Conservation (phyloP, 202 grass and related monocot species). For the Cymbopogon flexuosus region DNA sequence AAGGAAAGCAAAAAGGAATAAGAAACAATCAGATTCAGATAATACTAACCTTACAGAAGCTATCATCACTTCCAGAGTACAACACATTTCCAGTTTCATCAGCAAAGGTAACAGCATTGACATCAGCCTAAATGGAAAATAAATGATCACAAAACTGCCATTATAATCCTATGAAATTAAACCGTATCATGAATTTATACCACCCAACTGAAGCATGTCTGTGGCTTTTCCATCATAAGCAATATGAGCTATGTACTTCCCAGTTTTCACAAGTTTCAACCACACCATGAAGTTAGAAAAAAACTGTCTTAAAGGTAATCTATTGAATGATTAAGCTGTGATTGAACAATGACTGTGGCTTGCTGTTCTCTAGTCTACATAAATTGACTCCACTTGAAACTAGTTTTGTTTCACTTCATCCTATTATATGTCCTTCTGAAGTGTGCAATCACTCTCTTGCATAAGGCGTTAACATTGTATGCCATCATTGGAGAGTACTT, state of each 20-base stretch:
- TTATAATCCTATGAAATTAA: background rate
- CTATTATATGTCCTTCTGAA: background rate
- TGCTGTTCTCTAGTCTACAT: background rate
- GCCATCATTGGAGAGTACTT: background rate
- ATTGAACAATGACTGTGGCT: background rate
- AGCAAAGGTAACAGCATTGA: slow-evolving; percentile 81
- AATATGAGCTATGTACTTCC: background rate
- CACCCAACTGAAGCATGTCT: background rate
- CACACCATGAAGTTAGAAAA: background rate
- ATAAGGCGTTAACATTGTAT: slow-evolving; percentile 2
- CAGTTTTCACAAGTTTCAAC: background rate
- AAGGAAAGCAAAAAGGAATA: background rate
- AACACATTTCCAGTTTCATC: slow-evolving; percentile 79
- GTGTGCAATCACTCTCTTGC: background rate
- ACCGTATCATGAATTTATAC: background rate
- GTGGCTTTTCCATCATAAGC: slow-evolving; percentile 11
- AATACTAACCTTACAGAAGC: slow-evolving; percentile 70
- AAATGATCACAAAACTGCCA: background rate
- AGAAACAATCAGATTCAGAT: background rate
- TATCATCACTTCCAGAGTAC: slow-evolving; percentile 92
- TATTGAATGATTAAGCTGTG: slow-evolving; percentile 5
- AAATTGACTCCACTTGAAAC: background rate
- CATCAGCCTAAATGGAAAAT: slow-evolving; percentile 49
- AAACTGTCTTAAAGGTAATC: background rate
- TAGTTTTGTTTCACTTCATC: background rate